Evolutionary conservation across 2,329 filamentous ascomycete species (phyloP).

Genomic region (Diaporthe capsici): DNA sequence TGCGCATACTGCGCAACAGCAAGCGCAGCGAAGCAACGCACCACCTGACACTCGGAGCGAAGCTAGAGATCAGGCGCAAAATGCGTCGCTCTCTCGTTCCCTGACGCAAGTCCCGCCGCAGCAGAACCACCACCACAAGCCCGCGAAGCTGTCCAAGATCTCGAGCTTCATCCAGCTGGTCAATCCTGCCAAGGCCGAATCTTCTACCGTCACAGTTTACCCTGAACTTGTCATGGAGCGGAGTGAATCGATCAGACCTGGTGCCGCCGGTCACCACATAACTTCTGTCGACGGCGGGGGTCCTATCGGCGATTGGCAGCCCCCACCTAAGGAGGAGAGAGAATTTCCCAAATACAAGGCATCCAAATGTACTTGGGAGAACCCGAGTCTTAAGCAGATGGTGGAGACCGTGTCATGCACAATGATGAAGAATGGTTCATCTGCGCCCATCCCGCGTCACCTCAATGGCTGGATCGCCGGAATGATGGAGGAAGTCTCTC

Average conservation of each 20-base stretch:
- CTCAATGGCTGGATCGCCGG: constrained; percentile 39
- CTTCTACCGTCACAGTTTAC: not conserved
- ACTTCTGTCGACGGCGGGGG: constrained; percentile 22
- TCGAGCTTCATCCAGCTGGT: constrained; percentile 40
- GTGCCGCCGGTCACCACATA: not conserved
- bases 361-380: constrained; percentile 37
- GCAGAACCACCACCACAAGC: constrained; percentile 26
- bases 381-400: constrained; percentile 41
- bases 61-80: not conserved
- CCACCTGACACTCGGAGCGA: not conserved
- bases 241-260: constrained; percentile 28
- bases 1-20: constrained; percentile 29
- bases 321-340: not conserved
- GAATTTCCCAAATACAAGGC: constrained; percentile 13
- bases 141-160: constrained; percentile 35
- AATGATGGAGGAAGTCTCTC: constrained; percentile 40
- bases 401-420: constrained; percentile 39
- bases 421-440: constrained; percentile 39
- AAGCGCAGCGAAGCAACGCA: not conserved
- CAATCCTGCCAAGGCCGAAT: constrained; percentile 24
- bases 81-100: constrained; percentile 27
- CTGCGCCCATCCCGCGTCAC: constrained; percentile 40
- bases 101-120: constrained; percentile 18
- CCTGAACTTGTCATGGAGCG: constrained; percentile 33
- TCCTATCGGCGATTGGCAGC: constrained; percentile 8